phyloP scores from a whole-genome alignment of 371 early-diverging fungal species.

The Lichtheimia hyalospora region DNA sequence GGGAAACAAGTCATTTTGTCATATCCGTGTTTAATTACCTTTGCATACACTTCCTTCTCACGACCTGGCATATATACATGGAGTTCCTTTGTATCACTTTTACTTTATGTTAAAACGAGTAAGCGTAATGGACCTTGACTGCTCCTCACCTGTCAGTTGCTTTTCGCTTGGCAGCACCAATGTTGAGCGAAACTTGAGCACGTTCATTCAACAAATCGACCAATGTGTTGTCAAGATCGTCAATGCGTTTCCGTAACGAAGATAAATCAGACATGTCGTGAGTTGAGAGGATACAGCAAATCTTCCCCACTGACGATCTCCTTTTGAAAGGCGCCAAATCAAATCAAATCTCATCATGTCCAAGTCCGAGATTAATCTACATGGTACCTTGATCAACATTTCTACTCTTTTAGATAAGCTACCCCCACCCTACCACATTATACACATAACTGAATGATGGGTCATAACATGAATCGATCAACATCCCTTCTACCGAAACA shows the following conservation, averaged over 20 bases:
- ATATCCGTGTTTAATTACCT: slow-evolving; percentile 35
- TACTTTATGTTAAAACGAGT: neutral
- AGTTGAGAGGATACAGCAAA: too few species aligned
- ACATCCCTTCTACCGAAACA: too few species aligned
- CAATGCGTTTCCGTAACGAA: slow-evolving; percentile 68
- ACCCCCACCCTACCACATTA: too few species aligned
- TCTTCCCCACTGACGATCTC: too few species aligned
- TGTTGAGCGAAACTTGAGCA: slow-evolving; percentile 83
- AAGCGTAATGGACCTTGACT: neutral
- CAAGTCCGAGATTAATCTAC: too few species aligned
- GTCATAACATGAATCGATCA: too few species aligned
- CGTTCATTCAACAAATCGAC: slow-evolving; percentile 83
- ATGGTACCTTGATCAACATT: too few species aligned
- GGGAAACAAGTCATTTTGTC: neutral
- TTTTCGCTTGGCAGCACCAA: slow-evolving; percentile 74
- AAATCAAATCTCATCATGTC: too few species aligned
- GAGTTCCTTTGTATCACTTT: slow-evolving; percentile 25
- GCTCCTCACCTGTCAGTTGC: slow-evolving; percentile 12
- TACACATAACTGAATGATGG: too few species aligned
- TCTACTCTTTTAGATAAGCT: too few species aligned
- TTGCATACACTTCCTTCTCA: slow-evolving; percentile 66
- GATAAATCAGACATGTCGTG: slow-evolving; percentile 39
- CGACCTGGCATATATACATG: slow-evolving; percentile 70
- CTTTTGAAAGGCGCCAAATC: too few species aligned
- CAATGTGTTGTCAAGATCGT: slow-evolving; percentile 75